A percentile compares a stretch with the other conserved stretches of the same genome.
Evolutionary conservation across 176 grass and related monocot species (phyloP).

Genomic region (Otatea glauca): DNA sequence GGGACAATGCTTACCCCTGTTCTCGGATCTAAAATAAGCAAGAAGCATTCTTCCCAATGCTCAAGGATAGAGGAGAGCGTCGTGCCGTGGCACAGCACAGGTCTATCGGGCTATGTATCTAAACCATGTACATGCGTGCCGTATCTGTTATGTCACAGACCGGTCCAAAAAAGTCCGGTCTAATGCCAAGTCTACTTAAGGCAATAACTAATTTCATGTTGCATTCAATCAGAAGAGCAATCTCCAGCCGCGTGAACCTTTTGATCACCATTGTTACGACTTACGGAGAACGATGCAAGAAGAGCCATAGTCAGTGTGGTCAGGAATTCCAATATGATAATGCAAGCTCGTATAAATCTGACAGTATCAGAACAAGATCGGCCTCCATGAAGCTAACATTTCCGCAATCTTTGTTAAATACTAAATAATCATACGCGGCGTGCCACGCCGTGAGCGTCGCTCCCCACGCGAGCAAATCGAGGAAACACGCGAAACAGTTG

Average conservation of each 20-base stretch:
- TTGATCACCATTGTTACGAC: constrained; percentile 69
- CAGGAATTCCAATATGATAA: constrained; percentile 69
- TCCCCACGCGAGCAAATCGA: no score
- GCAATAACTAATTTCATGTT: constrained; percentile 89
- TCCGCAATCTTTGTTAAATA: neutral
- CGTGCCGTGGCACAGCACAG: no score
- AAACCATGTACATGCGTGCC: no score
- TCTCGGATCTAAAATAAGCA: constrained; percentile 76
- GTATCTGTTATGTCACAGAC: no score
- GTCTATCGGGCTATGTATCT: no score
- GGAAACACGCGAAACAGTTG: no score
- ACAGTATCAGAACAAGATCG: constrained; percentile 28
- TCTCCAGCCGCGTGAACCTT: constrained; percentile 54
- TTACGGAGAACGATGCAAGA: constrained; percentile 76
- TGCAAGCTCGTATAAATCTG: constrained; percentile 69
- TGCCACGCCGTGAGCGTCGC: no score
- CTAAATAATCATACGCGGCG: no score
- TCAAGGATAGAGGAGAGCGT: no score
- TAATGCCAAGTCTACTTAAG: no score
- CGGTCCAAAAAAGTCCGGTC: no score
- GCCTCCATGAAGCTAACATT: constrained; percentile 40
- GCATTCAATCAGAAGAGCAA: constrained; percentile 85
- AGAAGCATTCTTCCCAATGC: constrained; percentile 89
- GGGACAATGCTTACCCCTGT: constrained; percentile 86
- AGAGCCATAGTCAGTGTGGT: constrained; percentile 53